Base-by-base conservation (phyloP, 306 rosid genomes). In the Inga laurina region DNA sequence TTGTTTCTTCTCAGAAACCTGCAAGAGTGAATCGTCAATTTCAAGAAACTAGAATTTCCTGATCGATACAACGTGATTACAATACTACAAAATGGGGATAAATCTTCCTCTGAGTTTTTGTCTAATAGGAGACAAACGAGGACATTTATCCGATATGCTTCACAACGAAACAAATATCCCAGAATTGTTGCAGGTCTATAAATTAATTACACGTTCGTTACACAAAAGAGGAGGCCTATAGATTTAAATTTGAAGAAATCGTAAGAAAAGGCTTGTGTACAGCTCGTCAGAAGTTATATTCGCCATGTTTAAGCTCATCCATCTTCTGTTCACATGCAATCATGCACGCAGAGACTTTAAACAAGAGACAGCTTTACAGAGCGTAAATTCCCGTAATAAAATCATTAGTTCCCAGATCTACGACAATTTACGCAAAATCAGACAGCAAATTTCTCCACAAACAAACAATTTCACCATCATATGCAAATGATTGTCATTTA, bases 321-420 rank as follows among this genome's bases (percentile, higher is more conserved):
- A 52, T 72, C 64, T 43, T 65, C 14, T 45, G 66, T 46, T 18
- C 41, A 18, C n/a, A 44, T 66, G 51, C 69, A 73, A 19, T 39
- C 16, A 10, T 16, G 75, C 82, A 76, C 12, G 21, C 19, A 37
- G 3, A 82, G 3, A 43, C 22, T 41, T 30, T 39, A 76, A 22
- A 67, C 61, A 64, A 32, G 66, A 74, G 49, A 74, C 82, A 80
- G 11, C 49, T 3, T n/a, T 10, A 44, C 37, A 79, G 67, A 80
- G 65, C 41, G 9, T 13, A 62, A 49, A 80, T 46, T 14, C 35
- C 48, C 24, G 46, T 2, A 72, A 81, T 18, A 43, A 79, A 83
- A 14, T 71, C 7, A 71, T 45, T 44, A 43, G 35, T 75, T 74
- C 68, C 71, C 85, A 85, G 87, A 92, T 87, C 92, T 69, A 81